These are phyloP conservation scores for Aspergillus ibericus DNA, from an alignment of 2,329 filamentous ascomycete species.

Conservation along the genomic window DNA sequence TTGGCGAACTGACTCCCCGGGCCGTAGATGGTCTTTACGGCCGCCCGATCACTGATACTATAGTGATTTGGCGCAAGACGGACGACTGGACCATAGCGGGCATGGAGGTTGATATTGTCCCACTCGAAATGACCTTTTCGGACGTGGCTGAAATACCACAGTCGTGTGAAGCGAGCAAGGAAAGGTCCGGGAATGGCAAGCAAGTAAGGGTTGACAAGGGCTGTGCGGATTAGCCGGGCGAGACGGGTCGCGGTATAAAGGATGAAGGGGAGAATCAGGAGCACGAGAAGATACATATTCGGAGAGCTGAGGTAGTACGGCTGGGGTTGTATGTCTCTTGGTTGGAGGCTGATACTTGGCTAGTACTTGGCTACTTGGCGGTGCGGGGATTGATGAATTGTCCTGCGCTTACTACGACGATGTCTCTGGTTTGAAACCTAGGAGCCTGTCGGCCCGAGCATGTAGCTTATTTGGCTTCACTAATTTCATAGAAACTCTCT, in stretches of 20 bases:
- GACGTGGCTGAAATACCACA: constrained; percentile 47
- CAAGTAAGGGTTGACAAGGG: constrained; percentile 27
- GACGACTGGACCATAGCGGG: constrained; percentile 45
- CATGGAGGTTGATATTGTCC: constrained; percentile 43
- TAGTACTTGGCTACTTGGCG: background rate
- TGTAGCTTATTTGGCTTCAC: background rate
- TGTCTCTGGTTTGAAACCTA: background rate
- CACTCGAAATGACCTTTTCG: constrained; percentile 39
- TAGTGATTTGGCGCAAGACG: constrained; percentile 52
- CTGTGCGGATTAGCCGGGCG: constrained; percentile 20
- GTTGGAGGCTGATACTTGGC: background rate
- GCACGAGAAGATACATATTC: constrained; percentile 16
- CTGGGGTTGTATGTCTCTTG: background rate
- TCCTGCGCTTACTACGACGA: background rate
- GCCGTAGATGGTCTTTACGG: constrained; percentile 46
- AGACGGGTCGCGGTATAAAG: constrained; percentile 16
- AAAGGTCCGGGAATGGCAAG: constrained; percentile 47
- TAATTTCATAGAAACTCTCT: background rate
- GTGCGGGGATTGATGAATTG: background rate
- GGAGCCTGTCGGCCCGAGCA: background rate
- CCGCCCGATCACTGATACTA: constrained; percentile 45
- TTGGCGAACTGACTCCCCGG: constrained; percentile 43
- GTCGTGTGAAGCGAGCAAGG: constrained; percentile 44
- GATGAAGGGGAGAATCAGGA: constrained; percentile 12
- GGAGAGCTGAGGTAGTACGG: background rate